Evolutionary conservation across 805 yeast genomes (phyloP).

Genomic region (Jamesozyma hellenica): DNA sequence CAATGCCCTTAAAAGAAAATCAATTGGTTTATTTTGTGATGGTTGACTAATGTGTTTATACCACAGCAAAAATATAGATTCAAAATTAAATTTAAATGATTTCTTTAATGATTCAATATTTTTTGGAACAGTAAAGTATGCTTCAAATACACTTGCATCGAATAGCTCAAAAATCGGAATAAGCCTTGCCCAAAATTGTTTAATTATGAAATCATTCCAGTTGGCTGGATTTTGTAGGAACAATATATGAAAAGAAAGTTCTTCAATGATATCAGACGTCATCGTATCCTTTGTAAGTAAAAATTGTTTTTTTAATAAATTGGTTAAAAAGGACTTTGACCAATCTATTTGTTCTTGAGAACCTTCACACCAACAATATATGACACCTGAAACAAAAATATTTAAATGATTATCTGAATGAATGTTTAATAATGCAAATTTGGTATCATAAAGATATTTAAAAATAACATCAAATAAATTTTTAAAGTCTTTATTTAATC

Average conservation of each 20-base stretch:
- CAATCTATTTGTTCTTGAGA: slow-evolving; percentile 36
- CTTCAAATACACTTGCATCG: slow-evolving; percentile 17
- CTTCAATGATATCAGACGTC: slow-evolving; percentile 40
- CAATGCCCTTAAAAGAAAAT: slow-evolving; percentile 46
- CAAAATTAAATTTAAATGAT: slow-evolving; percentile 23
- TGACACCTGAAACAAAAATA: slow-evolving; percentile 38
- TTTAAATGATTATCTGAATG: slow-evolving; percentile 8
- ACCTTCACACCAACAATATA: slow-evolving; percentile 50
- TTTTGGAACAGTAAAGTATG: slow-evolving; percentile 23
- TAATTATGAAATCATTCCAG: slow-evolving; percentile 31
- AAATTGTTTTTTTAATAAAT: slow-evolving; percentile 9
- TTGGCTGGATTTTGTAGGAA: slow-evolving; percentile 43
- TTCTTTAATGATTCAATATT: slow-evolving; percentile 24
- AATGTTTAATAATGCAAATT: slow-evolving; percentile 22
- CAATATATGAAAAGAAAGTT: slow-evolving; percentile 42
- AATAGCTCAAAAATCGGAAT: slow-evolving; percentile 23
- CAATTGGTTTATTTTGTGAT: slow-evolving; percentile 33
- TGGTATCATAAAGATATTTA: slow-evolving; percentile 21
- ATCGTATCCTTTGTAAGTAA: slow-evolving; percentile 14
- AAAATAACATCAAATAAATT: slow-evolving; percentile 32
- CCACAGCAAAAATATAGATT: slow-evolving; percentile 28
- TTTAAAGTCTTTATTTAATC: slow-evolving; percentile 32
- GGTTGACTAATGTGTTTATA: slow-evolving; percentile 21
- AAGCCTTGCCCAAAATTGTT: slow-evolving; percentile 27
- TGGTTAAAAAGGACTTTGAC: slow-evolving; percentile 33